Evolutionary conservation across 148 eudicot species (phyloP).

Genomic region (Rhododendron kiyosumense): DNA sequence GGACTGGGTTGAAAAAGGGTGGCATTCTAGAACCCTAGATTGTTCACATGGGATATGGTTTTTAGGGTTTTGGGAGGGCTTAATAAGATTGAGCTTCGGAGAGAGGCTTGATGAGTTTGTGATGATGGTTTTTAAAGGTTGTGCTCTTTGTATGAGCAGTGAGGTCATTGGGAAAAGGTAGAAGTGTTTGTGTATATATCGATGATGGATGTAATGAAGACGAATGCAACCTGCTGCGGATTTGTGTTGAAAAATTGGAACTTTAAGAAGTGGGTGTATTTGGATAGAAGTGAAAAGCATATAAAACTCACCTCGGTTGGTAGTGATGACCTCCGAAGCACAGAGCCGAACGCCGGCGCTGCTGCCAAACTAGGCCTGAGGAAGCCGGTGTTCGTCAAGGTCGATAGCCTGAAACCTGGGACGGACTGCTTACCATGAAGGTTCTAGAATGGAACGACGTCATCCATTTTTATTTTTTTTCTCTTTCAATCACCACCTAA

Average conservation of each 20-base stretch:
- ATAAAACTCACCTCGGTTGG: not conserved
- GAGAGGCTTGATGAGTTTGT: slow-evolving; percentile 14
- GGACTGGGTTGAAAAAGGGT: slow-evolving; percentile 53
- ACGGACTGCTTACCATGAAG: too few relatives aligned
- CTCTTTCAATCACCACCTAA: not conserved
- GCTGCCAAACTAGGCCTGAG: too few relatives aligned
- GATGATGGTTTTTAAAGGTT: slow-evolving; percentile 16
- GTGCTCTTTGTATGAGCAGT: slow-evolving; percentile 28
- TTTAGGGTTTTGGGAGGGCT: slow-evolving; percentile 38
- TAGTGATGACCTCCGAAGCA: too few relatives aligned
- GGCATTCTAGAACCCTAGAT: slow-evolving; percentile 27
- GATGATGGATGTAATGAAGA: not conserved
- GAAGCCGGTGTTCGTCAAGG: too few relatives aligned
- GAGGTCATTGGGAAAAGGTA: slow-evolving; percentile 29
- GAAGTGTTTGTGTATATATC: not conserved
- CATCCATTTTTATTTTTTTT: not conserved
- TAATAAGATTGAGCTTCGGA: slow-evolving; percentile 6
- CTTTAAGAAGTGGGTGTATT: not conserved
- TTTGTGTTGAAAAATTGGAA: not conserved
- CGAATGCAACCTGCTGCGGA: not conserved
- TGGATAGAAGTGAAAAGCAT: not conserved
- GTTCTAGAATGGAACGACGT: not conserved
- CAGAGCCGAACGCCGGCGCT: too few relatives aligned
- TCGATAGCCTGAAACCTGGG: too few relatives aligned
- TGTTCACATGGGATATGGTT: not conserved